Evolutionary conservation across 2,329 filamentous ascomycete genomes (phyloP).

Genomic region (Pseudopithomyces maydicus): DNA sequence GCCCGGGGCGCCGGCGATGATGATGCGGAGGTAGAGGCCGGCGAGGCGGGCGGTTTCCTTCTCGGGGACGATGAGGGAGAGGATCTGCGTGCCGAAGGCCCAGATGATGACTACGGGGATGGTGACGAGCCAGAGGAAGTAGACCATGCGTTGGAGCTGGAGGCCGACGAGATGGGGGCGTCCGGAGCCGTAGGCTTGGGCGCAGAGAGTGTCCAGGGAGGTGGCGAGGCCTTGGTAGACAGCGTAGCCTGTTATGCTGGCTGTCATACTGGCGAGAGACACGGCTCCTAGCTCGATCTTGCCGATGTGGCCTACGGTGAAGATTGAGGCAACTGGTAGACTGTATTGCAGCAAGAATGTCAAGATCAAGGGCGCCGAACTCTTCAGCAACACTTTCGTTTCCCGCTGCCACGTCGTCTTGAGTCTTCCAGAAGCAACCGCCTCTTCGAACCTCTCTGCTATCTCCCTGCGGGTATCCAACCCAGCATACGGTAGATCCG

Average conservation of each 20-base stretch:
- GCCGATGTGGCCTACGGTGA: constrained; percentile 57
- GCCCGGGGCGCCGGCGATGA: constrained; percentile 73
- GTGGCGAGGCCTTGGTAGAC: constrained; percentile 74
- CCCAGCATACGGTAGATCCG: constrained; percentile 50
- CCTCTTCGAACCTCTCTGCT: constrained; percentile 62
- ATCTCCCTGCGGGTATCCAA: constrained; percentile 55
- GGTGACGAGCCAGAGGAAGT: constrained; percentile 73
- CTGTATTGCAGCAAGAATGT: constrained; percentile 57
- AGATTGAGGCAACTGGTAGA: constrained; percentile 53
- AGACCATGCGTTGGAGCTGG: constrained; percentile 81
- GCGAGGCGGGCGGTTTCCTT: constrained; percentile 72
- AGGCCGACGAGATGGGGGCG: constrained; percentile 86
- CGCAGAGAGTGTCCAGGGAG: constrained; percentile 87
- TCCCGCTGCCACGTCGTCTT: constrained; percentile 92
- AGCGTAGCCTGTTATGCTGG: constrained; percentile 55
- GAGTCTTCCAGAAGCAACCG: constrained; percentile 78
- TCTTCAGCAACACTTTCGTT: constrained; percentile 73
- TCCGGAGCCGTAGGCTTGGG: constrained; percentile 92
- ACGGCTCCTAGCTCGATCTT: constrained; percentile 56
- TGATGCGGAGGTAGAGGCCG: constrained; percentile 73
- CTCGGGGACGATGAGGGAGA: constrained; percentile 71
- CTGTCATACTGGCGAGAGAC: constrained; percentile 54
- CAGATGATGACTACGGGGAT: constrained; percentile 75
- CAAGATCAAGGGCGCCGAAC: constrained; percentile 50
- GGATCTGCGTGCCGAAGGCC: constrained; percentile 69